phyloP scores from a whole-genome alignment of 208 protist species.

The Crithidia bombi region DNA sequence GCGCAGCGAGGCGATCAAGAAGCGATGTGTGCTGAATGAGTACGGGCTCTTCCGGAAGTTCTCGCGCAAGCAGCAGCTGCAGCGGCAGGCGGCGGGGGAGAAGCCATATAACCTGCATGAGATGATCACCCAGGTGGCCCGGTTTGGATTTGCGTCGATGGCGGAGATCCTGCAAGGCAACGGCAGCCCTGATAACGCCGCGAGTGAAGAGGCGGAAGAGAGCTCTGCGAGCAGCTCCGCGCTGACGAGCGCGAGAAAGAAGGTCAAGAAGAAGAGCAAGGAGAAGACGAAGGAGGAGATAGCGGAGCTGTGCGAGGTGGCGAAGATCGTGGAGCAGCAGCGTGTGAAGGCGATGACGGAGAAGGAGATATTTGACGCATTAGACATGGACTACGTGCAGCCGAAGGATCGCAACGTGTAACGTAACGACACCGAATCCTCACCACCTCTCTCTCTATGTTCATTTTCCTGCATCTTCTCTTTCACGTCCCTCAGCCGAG shows the following conservation, averaged over 20 bases:
- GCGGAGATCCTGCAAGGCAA: background rate
- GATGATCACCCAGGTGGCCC: slow-evolving; percentile 60
- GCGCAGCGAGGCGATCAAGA: slow-evolving; percentile 85
- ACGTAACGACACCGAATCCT: background rate
- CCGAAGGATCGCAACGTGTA: slow-evolving; percentile 74
- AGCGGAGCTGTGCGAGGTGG: slow-evolving; percentile 50
- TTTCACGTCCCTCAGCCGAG: too few species aligned
- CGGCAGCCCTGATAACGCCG: slow-evolving; percentile 1
- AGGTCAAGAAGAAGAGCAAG: slow-evolving; percentile 29
- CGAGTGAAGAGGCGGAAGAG: slow-evolving; percentile 1
- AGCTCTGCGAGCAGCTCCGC: slow-evolving; percentile 3
- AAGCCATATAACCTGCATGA: slow-evolving; percentile 49
- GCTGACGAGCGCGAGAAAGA: slow-evolving; percentile 12
- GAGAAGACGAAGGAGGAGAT: slow-evolving; percentile 42
- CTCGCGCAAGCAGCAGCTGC: slow-evolving; percentile 28
- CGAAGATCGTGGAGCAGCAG: slow-evolving; percentile 58
- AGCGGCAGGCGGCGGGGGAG: slow-evolving; percentile 17
- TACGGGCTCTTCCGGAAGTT: slow-evolving; percentile 82
- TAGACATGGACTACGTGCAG: slow-evolving; percentile 79
- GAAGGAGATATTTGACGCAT: slow-evolving; percentile 75
- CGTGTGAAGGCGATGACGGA: slow-evolving; percentile 74
- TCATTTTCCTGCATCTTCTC: slow-evolving; percentile 1
- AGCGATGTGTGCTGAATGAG: slow-evolving; percentile 84
- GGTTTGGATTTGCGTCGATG: slow-evolving; percentile 17
- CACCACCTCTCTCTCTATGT: slow-evolving; percentile 2